Base-by-base conservation (phyloP, 2,329 filamentous ascomycete genomes). In the Neonectria coccinea region DNA sequence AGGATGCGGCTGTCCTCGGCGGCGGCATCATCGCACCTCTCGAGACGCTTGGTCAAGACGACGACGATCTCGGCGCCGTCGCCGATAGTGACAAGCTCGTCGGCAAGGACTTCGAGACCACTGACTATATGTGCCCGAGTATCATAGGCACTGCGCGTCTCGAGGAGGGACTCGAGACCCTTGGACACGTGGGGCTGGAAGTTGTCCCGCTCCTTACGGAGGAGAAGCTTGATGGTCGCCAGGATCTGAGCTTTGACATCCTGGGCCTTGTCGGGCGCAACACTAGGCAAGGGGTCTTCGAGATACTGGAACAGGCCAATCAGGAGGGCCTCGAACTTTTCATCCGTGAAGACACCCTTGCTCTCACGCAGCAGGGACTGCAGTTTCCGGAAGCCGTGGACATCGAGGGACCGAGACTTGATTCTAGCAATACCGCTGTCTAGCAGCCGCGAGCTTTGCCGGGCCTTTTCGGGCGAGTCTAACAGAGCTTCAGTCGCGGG, bases 341-440 rank as follows among this genome's bases (percentile, higher is more conserved):
- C 88, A 64, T 90, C 87, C 1, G 85, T 84, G 74, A 92, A 88
- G 20, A 88, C 83, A 14, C 88, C 84, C 71, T 85, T 86, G 74
- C 84, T 87, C 63, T 91, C 89, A 67, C 91, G 89, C 64, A 93
- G 85, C 68, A 94, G 85, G 42, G 89, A 89, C 76, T 94, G 92
- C 53, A 94, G 82, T 73, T 92, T 92, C 57, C 92, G 88, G 83
- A 94, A 93, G 61, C 92, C 92, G 74, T 94, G 91, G 4, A 92
- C 91, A 74, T 94, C 92, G n/a, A 95, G 85, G 1, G 88, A 88
- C 71, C 88, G 88, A 31, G 87, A 84, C 70, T 89, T 89, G 70
- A 94, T 90, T 67, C 92, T 91, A 56, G 88, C 83, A 69, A 94
- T 92, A 54, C 91, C 92, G 71, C 91, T 94, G 33, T 90, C 87